These are phyloP conservation scores for Juglanconis oblonga DNA, from an alignment of 2,329 filamentous ascomycete species.

Conservation along the genomic window DNA sequence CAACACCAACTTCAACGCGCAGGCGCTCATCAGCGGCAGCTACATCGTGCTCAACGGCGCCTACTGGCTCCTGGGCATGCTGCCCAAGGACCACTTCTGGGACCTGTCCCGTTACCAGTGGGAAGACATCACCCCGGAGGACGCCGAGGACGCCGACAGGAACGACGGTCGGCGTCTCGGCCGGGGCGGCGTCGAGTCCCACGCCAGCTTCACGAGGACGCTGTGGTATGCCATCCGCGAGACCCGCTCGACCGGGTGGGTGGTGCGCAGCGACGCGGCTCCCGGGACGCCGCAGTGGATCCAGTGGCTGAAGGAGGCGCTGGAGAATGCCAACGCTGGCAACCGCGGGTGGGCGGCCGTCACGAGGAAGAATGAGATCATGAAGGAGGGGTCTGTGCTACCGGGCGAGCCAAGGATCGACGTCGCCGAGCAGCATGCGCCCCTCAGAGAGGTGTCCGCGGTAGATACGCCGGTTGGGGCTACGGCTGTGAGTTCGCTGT, in stretches of 20 bases:
- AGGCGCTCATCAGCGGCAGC: constrained; percentile 54
- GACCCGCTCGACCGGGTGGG: constrained; percentile 51
- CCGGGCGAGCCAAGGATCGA: constrained; percentile 10
- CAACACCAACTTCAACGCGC: constrained; percentile 59
- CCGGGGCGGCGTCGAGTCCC: constrained; percentile 30
- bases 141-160: constrained; percentile 29
- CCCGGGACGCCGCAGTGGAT: constrained; percentile 52
- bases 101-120: constrained; percentile 42
- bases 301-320: constrained; percentile 50
- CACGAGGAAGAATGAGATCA: constrained; percentile 45
- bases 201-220: constrained; percentile 51
- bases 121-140: constrained; percentile 21
- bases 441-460: constrained; percentile 15
- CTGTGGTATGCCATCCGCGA: constrained; percentile 59
- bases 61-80: constrained; percentile 55
- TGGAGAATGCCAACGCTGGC: constrained; percentile 31
- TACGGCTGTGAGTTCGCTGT: neutral
- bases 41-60: constrained; percentile 59
- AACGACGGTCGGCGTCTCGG: constrained; percentile 21
- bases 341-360: constrained; percentile 45
- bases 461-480: neutral
- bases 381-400: constrained; percentile 30
- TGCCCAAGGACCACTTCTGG: constrained; percentile 51
- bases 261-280: constrained; percentile 47
- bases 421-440: constrained; percentile 14